phyloP scores from a whole-genome alignment of 129 eudicot species.

The Lactuca saligna region DNA sequence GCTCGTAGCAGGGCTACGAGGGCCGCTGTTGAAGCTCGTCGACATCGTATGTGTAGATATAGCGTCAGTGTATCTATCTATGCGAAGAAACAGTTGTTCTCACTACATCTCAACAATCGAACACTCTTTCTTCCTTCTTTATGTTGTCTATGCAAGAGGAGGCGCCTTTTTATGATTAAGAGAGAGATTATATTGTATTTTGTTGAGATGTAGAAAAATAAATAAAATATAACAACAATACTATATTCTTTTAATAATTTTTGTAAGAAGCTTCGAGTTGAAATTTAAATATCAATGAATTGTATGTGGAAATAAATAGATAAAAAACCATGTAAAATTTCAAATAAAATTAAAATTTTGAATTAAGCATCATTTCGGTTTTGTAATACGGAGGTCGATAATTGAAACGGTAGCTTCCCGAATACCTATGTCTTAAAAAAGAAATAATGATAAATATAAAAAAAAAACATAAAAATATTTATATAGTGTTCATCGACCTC shows the following conservation, averaged over 20 bases:
- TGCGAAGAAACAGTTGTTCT: conserved; percentile 33
- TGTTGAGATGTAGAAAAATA: conserved; percentile 19
- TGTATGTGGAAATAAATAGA: no score
- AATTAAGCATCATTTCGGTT: no score
- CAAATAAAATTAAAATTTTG: no score
- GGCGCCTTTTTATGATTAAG: conserved; percentile 23
- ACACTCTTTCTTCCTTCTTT: conserved; percentile 16
- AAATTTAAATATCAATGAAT: no score
- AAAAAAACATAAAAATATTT: no score
- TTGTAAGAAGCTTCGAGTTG: background rate
- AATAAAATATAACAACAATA: background rate
- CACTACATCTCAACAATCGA: conserved; percentile 41
- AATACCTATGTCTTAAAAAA: no score
- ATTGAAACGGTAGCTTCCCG: no score
- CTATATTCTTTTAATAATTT: background rate
- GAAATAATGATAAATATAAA: no score
- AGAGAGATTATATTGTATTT: conserved; percentile 22
- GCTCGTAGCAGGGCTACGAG: conserved; percentile 66
- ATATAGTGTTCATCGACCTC: no score
- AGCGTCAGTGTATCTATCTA: conserved; percentile 28
- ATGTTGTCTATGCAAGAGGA: conserved; percentile 20
- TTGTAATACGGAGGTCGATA: no score
- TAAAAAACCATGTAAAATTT: no score
- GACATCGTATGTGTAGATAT: conserved; percentile 48
- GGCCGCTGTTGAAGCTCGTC: conserved; percentile 57